Evolutionary conservation across 768 basidiomycete species (phyloP).

Genomic region (Podaxis pistillaris): DNA sequence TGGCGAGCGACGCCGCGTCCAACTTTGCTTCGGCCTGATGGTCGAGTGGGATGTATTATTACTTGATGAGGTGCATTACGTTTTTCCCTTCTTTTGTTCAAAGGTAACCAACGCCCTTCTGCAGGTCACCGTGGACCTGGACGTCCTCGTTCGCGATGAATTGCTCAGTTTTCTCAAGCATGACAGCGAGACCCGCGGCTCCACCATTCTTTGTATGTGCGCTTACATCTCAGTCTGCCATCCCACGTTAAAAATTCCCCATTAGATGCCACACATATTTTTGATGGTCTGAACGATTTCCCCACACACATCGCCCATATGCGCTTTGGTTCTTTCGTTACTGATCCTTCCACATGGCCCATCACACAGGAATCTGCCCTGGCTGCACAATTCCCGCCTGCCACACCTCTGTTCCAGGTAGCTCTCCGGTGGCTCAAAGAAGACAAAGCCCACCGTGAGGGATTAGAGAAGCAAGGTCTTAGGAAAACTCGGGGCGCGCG

Average conservation of each 20-base stretch:
- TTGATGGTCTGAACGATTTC: slow-evolving; percentile 88
- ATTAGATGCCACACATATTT: slow-evolving; percentile 94
- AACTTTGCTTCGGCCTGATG: slow-evolving; percentile 97
- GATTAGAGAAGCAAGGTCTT: slow-evolving; percentile 55
- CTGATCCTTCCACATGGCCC: slow-evolving; percentile 71
- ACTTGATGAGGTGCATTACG: slow-evolving; percentile 76
- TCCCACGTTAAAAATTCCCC: slow-evolving; percentile 6
- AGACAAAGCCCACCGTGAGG: slow-evolving; percentile 66
- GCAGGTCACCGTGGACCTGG: slow-evolving; percentile 94
- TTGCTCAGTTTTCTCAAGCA: slow-evolving; percentile 84
- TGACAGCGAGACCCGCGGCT: slow-evolving; percentile 76
- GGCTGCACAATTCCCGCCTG: slow-evolving; percentile 20
- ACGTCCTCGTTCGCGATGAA: slow-evolving; percentile 91
- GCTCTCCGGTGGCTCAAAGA: slow-evolving; percentile 87
- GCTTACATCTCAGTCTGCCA: slow-evolving; percentile 23
- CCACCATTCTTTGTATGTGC: slow-evolving; percentile 92
- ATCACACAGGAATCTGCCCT: slow-evolving; percentile 27
- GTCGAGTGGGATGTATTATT: slow-evolving; percentile 89
- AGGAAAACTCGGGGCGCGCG: slow-evolving; percentile 59
- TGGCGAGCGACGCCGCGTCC: slow-evolving; percentile 89
- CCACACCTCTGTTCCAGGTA: slow-evolving; percentile 57
- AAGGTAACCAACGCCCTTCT: slow-evolving; percentile 1
- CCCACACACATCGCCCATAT: slow-evolving; percentile 94
- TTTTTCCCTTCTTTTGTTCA: neutral
- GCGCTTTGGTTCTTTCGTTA: slow-evolving; percentile 75